phyloP scores from a whole-genome alignment of 2,329 filamentous ascomycete genomes.

The Thielaviopsis populi region DNA sequence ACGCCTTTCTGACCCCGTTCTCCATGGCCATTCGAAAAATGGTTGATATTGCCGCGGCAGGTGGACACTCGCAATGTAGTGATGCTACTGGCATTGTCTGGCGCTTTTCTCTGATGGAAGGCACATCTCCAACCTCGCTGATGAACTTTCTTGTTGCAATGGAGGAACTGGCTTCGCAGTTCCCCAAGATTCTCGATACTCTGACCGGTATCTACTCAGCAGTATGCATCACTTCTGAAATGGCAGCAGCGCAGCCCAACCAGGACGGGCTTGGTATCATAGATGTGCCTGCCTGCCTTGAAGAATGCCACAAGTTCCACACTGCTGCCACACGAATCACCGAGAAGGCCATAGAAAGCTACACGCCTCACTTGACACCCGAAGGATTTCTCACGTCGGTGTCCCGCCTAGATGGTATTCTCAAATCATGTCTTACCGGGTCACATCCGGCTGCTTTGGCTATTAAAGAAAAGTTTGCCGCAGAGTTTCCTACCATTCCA shows the following conservation, averaged over 20 bases:
- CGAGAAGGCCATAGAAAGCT: slow-evolving; percentile 2
- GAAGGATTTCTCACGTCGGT: neutral
- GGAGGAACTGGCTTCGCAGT: neutral
- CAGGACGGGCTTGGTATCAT: neutral
- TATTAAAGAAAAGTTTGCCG: neutral
- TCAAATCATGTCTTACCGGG: slow-evolving; percentile 3
- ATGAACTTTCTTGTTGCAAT: neutral
- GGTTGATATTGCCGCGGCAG: neutral
- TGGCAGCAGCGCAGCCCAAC: neutral
- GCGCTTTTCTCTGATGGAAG: neutral
- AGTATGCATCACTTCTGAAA: neutral
- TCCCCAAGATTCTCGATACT: slow-evolving; percentile 5
- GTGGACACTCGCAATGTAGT: neutral
- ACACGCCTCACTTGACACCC: neutral
- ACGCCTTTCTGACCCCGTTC: neutral
- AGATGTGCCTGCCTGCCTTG: neutral
- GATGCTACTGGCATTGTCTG: slow-evolving; percentile 1
- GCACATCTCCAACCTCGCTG: neutral
- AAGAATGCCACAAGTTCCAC: slow-evolving; percentile 5
- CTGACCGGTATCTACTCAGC: neutral
- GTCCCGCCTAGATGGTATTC: neutral
- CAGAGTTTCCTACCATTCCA: slow-evolving; percentile 25
- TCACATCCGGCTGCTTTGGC: neutral
- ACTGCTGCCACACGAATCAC: neutral
- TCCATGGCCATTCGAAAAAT: neutral